A percentile compares a stretch with the other conserved stretches of the same genome.
Conservation (phyloP, 768 basidiomycete genomes). For the Auricularia sp. region DNA sequence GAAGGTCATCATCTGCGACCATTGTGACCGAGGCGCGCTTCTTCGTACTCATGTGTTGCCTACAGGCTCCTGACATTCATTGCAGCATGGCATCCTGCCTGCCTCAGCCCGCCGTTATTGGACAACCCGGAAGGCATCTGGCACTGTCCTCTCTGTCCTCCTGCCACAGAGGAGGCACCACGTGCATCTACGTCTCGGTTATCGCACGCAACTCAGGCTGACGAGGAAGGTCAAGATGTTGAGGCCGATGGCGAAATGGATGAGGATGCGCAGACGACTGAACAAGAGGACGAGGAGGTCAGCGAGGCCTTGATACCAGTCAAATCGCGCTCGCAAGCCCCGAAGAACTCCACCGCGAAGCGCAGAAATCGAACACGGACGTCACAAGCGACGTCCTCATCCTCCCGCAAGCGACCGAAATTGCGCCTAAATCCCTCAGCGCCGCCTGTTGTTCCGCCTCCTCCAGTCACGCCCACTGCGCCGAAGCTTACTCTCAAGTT, state of each 20-base stretch:
- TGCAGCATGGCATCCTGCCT: constrained; percentile 77
- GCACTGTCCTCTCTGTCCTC: constrained; percentile 60
- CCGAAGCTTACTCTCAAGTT: background rate
- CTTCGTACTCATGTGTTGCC: constrained; percentile 4
- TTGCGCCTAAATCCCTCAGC: background rate
- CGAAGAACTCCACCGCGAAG: background rate
- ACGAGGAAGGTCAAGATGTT: constrained; percentile 58
- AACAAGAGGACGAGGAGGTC: background rate
- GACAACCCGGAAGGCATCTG: constrained; percentile 68
- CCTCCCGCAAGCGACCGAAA: background rate
- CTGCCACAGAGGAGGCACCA: constrained; percentile 2
- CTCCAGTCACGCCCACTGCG: background rate
- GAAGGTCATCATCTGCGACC: constrained; percentile 87
- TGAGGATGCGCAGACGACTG: background rate
- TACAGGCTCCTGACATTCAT: constrained; percentile 6
- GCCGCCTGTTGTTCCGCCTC: background rate
- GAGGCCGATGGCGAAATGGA: constrained; percentile 32
- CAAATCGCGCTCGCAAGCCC: background rate
- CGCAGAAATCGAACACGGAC: background rate
- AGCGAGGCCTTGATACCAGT: background rate
- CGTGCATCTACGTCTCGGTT: constrained; percentile 1
- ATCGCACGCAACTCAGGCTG: constrained; percentile 20
- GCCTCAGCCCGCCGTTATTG: constrained; percentile 61
- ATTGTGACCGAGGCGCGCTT: constrained; percentile 74
- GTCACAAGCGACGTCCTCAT: background rate